Base-by-base conservation (phyloP, 768 basidiomycete genomes). In the Tricholoma sp. region DNA sequence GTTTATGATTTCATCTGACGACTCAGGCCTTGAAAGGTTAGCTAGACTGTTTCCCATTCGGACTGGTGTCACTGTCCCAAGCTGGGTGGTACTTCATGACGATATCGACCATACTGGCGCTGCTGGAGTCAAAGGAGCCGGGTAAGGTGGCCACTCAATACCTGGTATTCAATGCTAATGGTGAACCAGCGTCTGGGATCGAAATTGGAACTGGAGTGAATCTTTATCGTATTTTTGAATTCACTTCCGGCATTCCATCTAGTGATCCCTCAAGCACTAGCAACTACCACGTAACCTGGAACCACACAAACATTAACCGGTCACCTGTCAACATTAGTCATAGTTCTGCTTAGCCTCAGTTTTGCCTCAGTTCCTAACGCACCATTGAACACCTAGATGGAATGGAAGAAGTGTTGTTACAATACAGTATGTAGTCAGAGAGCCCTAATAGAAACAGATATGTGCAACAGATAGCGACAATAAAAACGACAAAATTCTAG, bases 381-480 rank as follows among this genome's bases (percentile, higher is more conserved):
- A 8, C 8, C 9, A 11, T 17, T 17, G 31, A 80, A 81, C 80
- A 80, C 74, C 77, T 76, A 76, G 79, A 77, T 68, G 73, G 65
- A 72, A 73, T 71, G 67, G 76, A 75, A 74, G 24, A 76, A 74
- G 74, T 81, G 79, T 73, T 87, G 83, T 78, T 90, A 91, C 88
- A 90, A 86, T 90, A 91, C 89, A 90, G 80, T 88, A 84, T 81
- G 81, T 80, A 78, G 76, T 76, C 67, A 74, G 72, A 68, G 78
- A 78, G 77, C 80, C 84, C 80, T 79, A 77, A 79, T 80, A 78
- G 74, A 74, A 24, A 81, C 76, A 84, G 75, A 87, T 86, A 85
- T 81, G 81, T 80, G 81, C 79, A 76, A 86, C 75, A 89, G 86
- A 90, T 89, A 88, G 85, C 86, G 76, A 78, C 73, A 79, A 82